Conservation (phyloP, 2,329 filamentous ascomycete genomes). For the Myriosclerotinia curreyana region DNA sequence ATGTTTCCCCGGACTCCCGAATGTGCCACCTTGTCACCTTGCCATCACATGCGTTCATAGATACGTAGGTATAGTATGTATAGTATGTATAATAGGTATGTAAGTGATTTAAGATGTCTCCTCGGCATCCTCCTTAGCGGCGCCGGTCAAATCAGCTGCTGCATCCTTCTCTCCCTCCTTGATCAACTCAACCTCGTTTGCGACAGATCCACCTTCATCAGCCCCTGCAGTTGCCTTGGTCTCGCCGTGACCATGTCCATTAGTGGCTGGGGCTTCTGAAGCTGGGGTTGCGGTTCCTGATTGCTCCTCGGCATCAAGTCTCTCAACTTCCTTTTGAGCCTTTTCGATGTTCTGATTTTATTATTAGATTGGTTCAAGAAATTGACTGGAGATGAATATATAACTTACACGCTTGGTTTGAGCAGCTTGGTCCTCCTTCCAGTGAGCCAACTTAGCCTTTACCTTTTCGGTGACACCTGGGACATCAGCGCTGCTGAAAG, state of each 20-base stretch:
- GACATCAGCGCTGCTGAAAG: constrained; percentile 81
- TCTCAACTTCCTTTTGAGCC: constrained; percentile 92
- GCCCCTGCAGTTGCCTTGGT: constrained; percentile 41
- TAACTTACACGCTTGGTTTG: constrained; percentile 83
- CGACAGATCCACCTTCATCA: constrained; percentile 34
- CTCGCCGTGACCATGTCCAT: constrained; percentile 51
- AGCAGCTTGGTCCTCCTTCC: constrained; percentile 84
- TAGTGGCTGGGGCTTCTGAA: constrained; percentile 47
- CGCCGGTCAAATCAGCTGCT: constrained; percentile 57
- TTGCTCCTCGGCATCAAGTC: constrained; percentile 68
- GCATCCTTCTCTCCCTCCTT: constrained; percentile 58
- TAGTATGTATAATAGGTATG: background rate
- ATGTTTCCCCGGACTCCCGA: background rate
- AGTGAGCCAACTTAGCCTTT: constrained; percentile 84
- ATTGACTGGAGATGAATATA: background rate
- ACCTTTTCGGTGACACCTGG: constrained; percentile 80
- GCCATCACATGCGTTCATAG: background rate
- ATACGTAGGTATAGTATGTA: too few relatives aligned
- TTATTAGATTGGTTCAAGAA: constrained; percentile 36
- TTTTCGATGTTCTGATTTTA: constrained; percentile 83
- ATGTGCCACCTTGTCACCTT: background rate
- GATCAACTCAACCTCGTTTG: constrained; percentile 34
- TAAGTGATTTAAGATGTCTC: constrained; percentile 6
- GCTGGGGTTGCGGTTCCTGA: constrained; percentile 39
- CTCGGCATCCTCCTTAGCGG: constrained; percentile 55